A percentile compares a stretch with the other conserved stretches of the same genome.
These are phyloP conservation scores for Lantana camara DNA, from an alignment of 257 asterid genomes.

Conservation along the genomic window DNA sequence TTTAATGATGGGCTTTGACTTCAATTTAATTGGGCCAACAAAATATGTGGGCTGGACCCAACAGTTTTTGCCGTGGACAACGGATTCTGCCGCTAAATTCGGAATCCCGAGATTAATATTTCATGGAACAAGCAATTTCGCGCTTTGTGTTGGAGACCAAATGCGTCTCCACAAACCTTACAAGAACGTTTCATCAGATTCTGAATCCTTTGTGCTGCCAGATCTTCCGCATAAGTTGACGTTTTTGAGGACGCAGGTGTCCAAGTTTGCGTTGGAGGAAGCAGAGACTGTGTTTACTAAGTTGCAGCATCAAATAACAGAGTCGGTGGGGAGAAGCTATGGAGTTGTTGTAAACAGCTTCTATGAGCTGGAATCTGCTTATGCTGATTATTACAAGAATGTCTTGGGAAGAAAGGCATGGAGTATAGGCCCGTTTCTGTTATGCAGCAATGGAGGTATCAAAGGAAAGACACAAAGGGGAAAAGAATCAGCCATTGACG, in stretches of 20 bases:
- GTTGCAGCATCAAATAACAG: background rate
- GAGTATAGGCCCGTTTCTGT: slow-evolving; percentile 48
- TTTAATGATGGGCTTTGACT: too few species aligned
- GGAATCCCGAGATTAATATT: slow-evolving; percentile 49
- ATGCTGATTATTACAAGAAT: slow-evolving; percentile 34
- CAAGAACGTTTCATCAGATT: slow-evolving; percentile 33
- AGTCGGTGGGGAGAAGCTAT: slow-evolving; percentile 31
- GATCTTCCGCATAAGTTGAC: slow-evolving; percentile 35
- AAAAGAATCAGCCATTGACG: slow-evolving; percentile 37
- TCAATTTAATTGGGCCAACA: too few species aligned
- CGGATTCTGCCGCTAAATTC: slow-evolving; percentile 43
- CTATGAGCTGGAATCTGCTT: slow-evolving; percentile 47
- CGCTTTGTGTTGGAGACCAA: slow-evolving; percentile 13
- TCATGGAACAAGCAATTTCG: slow-evolving; percentile 34
- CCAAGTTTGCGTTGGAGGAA: background rate
- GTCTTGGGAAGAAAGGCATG: slow-evolving; percentile 45
- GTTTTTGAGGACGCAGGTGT: slow-evolving; percentile 26
- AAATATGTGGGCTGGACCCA: too few species aligned
- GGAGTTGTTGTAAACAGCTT: slow-evolving; percentile 44
- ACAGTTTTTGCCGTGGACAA: slow-evolving; percentile 57
- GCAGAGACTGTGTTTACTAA: background rate
- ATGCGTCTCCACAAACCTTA: slow-evolving; percentile 27
- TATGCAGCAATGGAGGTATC: background rate
- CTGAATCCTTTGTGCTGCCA: slow-evolving; percentile 39
- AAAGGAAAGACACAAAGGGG: slow-evolving; percentile 34